Evolutionary conservation across 352 stramenopile species (phyloP).

Genomic region (Globisporangium abappressorium): DNA sequence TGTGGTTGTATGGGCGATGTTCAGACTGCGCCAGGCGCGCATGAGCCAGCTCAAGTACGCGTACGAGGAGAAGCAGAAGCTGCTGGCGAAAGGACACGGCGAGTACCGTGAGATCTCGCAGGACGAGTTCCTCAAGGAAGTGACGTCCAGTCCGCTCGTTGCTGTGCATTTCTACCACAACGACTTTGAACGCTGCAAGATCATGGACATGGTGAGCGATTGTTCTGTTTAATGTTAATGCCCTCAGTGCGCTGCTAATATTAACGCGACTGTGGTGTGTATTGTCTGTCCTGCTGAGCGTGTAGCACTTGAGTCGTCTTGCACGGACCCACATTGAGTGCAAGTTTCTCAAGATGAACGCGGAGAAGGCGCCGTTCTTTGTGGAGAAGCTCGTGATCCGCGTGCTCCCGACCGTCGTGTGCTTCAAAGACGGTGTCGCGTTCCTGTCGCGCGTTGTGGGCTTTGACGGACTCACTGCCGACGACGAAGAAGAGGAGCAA

Average conservation of each 20-base stretch:
- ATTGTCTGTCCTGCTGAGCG: background rate
- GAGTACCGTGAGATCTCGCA: conserved; percentile 91
- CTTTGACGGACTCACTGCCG: conserved; percentile 91
- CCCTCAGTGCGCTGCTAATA: background rate
- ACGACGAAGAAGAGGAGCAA: conserved; percentile 55
- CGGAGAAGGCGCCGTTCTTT: conserved; percentile 94
- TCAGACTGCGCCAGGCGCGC: conserved; percentile 78
- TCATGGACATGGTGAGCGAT: conserved; percentile 90
- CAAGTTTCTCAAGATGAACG: conserved; percentile 95
- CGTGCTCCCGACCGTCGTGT: conserved; percentile 92
- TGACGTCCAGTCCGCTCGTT: conserved; percentile 79
- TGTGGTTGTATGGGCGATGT: background rate
- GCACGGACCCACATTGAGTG: conserved; percentile 80
- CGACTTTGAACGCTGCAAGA: conserved; percentile 97
- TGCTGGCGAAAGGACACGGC: conserved; percentile 72
- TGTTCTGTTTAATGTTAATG: background rate
- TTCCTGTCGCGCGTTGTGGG: conserved; percentile 87
- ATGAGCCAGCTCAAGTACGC: conserved; percentile 66
- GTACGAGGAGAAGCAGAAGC: conserved; percentile 51
- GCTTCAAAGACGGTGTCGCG: conserved; percentile 91
- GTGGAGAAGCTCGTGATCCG: conserved; percentile 92
- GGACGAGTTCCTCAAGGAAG: conserved; percentile 95
- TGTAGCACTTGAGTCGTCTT: conserved; percentile 54
- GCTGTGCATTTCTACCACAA: conserved; percentile 96
- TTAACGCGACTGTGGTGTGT: background rate